Conservation (phyloP, 129 eudicot genomes). For the Tagetes patula region DNA sequence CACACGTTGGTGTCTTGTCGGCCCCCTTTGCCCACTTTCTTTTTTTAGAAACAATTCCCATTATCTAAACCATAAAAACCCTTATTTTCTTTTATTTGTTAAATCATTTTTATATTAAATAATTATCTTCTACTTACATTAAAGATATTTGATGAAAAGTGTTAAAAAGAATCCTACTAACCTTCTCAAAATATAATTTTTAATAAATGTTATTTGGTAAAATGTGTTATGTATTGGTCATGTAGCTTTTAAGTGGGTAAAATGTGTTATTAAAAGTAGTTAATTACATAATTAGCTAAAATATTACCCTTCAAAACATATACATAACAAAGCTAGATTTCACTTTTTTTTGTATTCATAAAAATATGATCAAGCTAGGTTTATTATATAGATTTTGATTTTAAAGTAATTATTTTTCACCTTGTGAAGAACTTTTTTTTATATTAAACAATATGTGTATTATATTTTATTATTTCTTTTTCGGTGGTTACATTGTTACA, state of each 20-base stretch:
- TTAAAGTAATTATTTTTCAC: not conserved
- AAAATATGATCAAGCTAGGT: not conserved
- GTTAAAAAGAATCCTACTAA: not conserved
- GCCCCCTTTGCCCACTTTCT: slow-evolving; percentile 37
- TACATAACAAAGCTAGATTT: not conserved
- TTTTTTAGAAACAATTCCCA: slow-evolving; percentile 20
- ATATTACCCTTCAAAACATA: too few species aligned
- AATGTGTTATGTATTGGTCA: too few species aligned
- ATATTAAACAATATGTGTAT: not conserved
- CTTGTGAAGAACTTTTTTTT: not conserved
- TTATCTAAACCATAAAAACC: slow-evolving; percentile 15
- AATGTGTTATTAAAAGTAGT: too few species aligned
- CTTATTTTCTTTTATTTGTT: not conserved
- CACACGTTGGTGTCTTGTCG: slow-evolving; percentile 38
- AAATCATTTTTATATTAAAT: too few species aligned
- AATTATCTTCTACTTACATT: not conserved
- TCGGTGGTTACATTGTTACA: slow-evolving; percentile 30
- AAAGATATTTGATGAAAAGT: not conserved
- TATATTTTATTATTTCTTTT: not conserved
- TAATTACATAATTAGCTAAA: too few species aligned
- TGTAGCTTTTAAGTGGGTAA: too few species aligned
- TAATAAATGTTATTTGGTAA: too few species aligned
- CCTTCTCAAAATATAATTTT: not conserved
- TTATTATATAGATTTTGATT: not conserved
- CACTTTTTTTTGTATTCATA: not conserved